A percentile compares a stretch with the other conserved stretches of the same genome.
These are phyloP conservation scores for Pogostemon cablin DNA, from an alignment of 257 asterid species.

Conservation along the genomic window DNA sequence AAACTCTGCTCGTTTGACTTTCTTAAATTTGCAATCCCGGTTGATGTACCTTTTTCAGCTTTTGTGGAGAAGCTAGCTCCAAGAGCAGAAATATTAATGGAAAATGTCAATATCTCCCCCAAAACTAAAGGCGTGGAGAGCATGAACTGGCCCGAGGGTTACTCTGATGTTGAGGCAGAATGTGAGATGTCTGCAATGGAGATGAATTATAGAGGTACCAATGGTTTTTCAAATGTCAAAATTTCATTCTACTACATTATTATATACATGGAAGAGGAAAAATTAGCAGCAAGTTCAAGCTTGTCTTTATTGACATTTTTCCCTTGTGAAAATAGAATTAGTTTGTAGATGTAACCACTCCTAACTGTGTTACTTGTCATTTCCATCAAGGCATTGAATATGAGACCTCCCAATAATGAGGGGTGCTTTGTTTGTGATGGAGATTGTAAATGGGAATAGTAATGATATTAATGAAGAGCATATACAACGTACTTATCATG, in stretches of 20 bases:
- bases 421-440: too few species aligned
- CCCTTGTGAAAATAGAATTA: not conserved
- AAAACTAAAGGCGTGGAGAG: conserved; percentile 60
- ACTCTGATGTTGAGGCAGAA: conserved; percentile 50
- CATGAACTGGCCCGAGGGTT: conserved; percentile 46
- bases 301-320: not conserved
- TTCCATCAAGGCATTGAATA: not conserved
- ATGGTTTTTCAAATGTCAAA: not conserved
- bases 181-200: conserved; percentile 39
- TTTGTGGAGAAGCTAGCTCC: conserved; percentile 56
- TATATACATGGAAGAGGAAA: conserved; percentile 10
- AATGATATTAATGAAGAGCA: too few species aligned
- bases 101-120: conserved; percentile 59
- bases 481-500: too few species aligned
- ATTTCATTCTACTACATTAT: not conserved
- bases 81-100: conserved; percentile 42
- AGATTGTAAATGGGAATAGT: too few species aligned
- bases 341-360: conserved; percentile 4
- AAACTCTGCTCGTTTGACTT: conserved; percentile 7
- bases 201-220: conserved; percentile 48
- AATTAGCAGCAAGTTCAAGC: not conserved
- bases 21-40: not conserved
- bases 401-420: not conserved
- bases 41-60: conserved; percentile 51
- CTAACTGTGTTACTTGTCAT: not conserved